phyloP scores from a whole-genome alignment of 768 basidiomycete genomes.

The Dentipellis sp. region DNA sequence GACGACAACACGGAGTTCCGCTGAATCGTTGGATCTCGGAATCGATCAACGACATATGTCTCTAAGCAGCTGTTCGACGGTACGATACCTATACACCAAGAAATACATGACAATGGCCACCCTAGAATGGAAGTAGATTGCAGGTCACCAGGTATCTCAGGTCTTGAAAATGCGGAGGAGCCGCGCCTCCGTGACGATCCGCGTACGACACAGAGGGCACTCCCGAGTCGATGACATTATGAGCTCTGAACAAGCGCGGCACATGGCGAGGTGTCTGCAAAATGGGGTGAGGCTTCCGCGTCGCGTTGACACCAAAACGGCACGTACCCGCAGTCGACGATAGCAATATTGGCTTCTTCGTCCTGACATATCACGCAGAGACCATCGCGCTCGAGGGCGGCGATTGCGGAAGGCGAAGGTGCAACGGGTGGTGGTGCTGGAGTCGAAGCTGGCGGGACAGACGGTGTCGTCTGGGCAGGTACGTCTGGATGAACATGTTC shows the following conservation, averaged over 20 bases:
- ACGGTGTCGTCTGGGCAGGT: slow-evolving; percentile 9
- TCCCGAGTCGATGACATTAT: slow-evolving; percentile 74
- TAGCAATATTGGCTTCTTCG: slow-evolving; percentile 87
- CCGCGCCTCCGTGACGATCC: slow-evolving; percentile 77
- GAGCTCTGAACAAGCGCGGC: slow-evolving; percentile 67
- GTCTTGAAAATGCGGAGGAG: slow-evolving; percentile 69
- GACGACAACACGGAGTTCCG: too few species aligned
- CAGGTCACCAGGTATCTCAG: slow-evolving; percentile 11
- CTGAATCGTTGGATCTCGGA: too few species aligned
- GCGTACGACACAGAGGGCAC: slow-evolving; percentile 84
- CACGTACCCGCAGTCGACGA: slow-evolving; percentile 88
- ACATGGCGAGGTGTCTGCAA: slow-evolving; percentile 71
- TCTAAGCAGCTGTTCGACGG: too few species aligned
- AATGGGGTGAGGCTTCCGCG: background rate
- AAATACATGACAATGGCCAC: too few species aligned
- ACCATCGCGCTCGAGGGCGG: slow-evolving; percentile 55
- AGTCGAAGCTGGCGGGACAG: slow-evolving; percentile 19
- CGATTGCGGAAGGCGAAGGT: slow-evolving; percentile 16
- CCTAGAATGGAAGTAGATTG: too few species aligned
- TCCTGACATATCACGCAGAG: slow-evolving; percentile 92
- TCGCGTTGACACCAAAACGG: background rate
- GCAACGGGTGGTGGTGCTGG: background rate
- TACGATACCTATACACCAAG: too few species aligned
- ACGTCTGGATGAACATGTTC: background rate
- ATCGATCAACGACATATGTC: too few species aligned